These are phyloP conservation scores for Claviceps spartinae DNA, from an alignment of 2,329 filamentous ascomycete genomes.

Conservation along the genomic window DNA sequence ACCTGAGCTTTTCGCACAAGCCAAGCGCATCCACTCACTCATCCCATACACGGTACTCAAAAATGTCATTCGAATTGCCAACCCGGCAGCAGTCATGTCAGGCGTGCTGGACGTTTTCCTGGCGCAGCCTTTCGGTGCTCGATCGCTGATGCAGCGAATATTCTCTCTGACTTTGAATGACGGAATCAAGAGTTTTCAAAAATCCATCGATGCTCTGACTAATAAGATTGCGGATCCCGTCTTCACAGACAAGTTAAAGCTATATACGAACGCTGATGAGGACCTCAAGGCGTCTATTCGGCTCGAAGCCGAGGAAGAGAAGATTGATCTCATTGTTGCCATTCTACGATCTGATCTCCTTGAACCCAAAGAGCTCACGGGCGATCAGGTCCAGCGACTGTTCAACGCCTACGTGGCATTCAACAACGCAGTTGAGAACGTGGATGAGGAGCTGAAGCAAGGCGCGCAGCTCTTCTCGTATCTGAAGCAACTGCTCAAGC, in stretches of 20 bases:
- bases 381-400: slow-evolving; percentile 66
- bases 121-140: slow-evolving; percentile 82
- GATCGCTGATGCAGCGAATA: slow-evolving; percentile 85
- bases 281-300: slow-evolving; percentile 61
- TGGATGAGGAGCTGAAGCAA: slow-evolving; percentile 76
- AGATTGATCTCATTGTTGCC: slow-evolving; percentile 73
- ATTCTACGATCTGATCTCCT: slow-evolving; percentile 71
- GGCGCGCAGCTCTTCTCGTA: slow-evolving; percentile 88
- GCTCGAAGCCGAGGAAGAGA: slow-evolving; percentile 56
- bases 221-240: slow-evolving; percentile 69
- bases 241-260: slow-evolving; percentile 67
- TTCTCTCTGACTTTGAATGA: slow-evolving; percentile 87
- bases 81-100: slow-evolving; percentile 95
- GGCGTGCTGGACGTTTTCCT: slow-evolving; percentile 88
- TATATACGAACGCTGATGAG: slow-evolving; percentile 65
- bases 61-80: slow-evolving; percentile 92
- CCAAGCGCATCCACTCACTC: slow-evolving; percentile 85
- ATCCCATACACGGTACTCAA: slow-evolving; percentile 89
- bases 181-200: slow-evolving; percentile 75
- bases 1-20: slow-evolving; percentile 86
- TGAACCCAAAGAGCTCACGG: slow-evolving; percentile 48
- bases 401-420: slow-evolving; percentile 96
- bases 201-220: slow-evolving; percentile 66
- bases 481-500: slow-evolving; percentile 85
- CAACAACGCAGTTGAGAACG: slow-evolving; percentile 84